Percentiles rank a stretch among this genome's conserved stretches.
Evolutionary conservation across 2,329 filamentous ascomycete species (phyloP).

Genomic region (Penicillium sp.): DNA sequence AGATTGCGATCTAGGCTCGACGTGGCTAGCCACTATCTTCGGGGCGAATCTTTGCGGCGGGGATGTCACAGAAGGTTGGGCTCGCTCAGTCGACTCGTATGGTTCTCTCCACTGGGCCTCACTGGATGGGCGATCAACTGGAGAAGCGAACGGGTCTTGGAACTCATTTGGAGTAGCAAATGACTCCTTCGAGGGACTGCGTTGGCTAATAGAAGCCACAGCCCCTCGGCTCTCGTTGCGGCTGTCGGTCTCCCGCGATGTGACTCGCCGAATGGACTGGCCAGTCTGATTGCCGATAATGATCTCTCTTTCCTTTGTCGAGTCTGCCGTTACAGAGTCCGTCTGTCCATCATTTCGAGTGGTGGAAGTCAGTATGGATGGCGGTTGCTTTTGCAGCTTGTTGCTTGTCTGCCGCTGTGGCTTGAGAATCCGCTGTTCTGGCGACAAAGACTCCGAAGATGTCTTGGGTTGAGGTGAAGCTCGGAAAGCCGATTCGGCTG

Average conservation of each 20-base stretch:
- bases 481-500: slow-evolving; percentile 61
- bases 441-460: slow-evolving; percentile 50
- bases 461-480: slow-evolving; percentile 53
- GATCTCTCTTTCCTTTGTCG: slow-evolving; percentile 33
- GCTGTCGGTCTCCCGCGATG: slow-evolving; percentile 38
- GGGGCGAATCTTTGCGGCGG: slow-evolving; percentile 40
- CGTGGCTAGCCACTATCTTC: slow-evolving; percentile 31
- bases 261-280: slow-evolving; percentile 45
- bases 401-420: slow-evolving; percentile 63
- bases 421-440: slow-evolving; percentile 43
- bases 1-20: slow-evolving; percentile 63
- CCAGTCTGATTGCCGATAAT: slow-evolving; percentile 26
- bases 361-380: slow-evolving; percentile 46
- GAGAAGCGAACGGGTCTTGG: slow-evolving; percentile 28
- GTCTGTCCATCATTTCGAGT: not conserved
- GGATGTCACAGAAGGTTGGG: slow-evolving; percentile 37
- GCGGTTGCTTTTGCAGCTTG: slow-evolving; percentile 74
- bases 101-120: slow-evolving; percentile 29
- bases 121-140: slow-evolving; percentile 33
- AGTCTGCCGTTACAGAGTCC: slow-evolving; percentile 24
- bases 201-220: slow-evolving; percentile 28
- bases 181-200: slow-evolving; percentile 35
- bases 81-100: slow-evolving; percentile 19
- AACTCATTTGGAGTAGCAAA: slow-evolving; percentile 28
- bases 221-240: slow-evolving; percentile 31